Base-by-base conservation (phyloP, 2,329 filamentous ascomycete species). In the Grosmannia penicillata region DNA sequence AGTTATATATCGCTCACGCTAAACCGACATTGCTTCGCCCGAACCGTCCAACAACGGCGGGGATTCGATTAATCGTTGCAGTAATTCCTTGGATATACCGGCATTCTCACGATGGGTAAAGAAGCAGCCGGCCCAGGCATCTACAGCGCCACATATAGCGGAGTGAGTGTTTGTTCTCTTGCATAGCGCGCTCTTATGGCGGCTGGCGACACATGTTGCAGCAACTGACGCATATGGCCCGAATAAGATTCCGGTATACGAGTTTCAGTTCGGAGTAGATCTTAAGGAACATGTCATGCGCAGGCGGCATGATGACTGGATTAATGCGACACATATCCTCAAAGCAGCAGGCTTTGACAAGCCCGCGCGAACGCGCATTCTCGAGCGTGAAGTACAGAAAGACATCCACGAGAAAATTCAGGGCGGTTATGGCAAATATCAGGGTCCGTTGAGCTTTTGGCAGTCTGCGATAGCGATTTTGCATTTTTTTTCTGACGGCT, bases 261-360 rank as follows among this genome's bases (percentile, higher is more conserved):
- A 96, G 56, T 91, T 76, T 60, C 86, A 93, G 56, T 79, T 93
- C 50, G 84, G 79, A 26, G 69, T 67, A 48, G 85, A 93, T 55
- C 55, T 77, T 24, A 78, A 80, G 54, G 73, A 81, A 51, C 85
- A 95, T 82, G 82, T 96, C 47, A 98, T 98, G 91, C 81, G 91
- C 57, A 76, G 91, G 36, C 78, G 89, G 43, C 73, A 77, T 38
- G 91, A 98, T 58, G 78, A 96, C 60, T 98, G 89, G 86, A 91
- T 98, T 63, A 98, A 98, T 66, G 91, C 91, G n/a, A 98, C 91
- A 38, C 91, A 98, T 55, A 96, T 98, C 43, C 66, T 98, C 35
- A 98, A 98, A 56, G 85, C 93, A 29, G 91, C 91, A 45, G 89
- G 89, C 40, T 94, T 94, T 54, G 91, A 98, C 60, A 98, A 98